A percentile compares a stretch with the other conserved stretches of the same genome.
phyloP scores from a whole-genome alignment of 202 grass and related monocot genomes.

The Setaria viridis region DNA sequence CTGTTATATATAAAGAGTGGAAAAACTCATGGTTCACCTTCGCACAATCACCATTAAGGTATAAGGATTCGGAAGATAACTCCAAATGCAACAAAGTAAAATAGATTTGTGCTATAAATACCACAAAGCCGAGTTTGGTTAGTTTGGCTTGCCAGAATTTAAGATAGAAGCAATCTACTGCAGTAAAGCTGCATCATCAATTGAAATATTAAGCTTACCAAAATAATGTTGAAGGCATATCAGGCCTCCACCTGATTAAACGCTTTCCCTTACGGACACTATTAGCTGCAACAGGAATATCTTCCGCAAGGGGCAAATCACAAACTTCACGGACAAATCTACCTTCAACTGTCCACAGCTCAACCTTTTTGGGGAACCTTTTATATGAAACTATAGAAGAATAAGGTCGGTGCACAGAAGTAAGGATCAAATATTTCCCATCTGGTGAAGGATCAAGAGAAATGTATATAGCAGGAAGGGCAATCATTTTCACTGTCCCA shows the following conservation, averaged over 20 bases:
- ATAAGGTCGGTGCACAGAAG: conserved; percentile 70
- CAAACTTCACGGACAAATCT: conserved; percentile 79
- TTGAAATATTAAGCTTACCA: conserved; percentile 50
- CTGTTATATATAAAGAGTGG: neutral
- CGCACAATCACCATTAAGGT: neutral
- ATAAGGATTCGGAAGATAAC: neutral
- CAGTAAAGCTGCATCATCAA: conserved; percentile 1
- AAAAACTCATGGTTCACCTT: conserved; percentile 1
- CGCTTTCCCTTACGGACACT: conserved; percentile 85
- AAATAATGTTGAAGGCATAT: conserved; percentile 78
- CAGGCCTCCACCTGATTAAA: conserved; percentile 78
- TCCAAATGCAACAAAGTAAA: conserved; percentile 1
- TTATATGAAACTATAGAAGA: conserved; percentile 79
- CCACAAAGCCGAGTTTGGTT: neutral
- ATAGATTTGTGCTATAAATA: conserved; percentile 11
- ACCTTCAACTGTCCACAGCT: conserved; percentile 76
- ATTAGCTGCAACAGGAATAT: conserved; percentile 78
- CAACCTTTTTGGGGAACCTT: conserved; percentile 82
- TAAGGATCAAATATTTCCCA: conserved; percentile 75
- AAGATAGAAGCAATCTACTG: neutral
- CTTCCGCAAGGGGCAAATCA: conserved; percentile 82
- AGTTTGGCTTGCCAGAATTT: conserved; percentile 20
- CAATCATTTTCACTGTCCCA: conserved; percentile 59
- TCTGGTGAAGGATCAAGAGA: conserved; percentile 82
- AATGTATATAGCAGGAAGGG: conserved; percentile 67